These are phyloP conservation scores for Trichopus zeylanicus DNA, from an alignment of 116 monocot genomes.

Conservation along the genomic window DNA sequence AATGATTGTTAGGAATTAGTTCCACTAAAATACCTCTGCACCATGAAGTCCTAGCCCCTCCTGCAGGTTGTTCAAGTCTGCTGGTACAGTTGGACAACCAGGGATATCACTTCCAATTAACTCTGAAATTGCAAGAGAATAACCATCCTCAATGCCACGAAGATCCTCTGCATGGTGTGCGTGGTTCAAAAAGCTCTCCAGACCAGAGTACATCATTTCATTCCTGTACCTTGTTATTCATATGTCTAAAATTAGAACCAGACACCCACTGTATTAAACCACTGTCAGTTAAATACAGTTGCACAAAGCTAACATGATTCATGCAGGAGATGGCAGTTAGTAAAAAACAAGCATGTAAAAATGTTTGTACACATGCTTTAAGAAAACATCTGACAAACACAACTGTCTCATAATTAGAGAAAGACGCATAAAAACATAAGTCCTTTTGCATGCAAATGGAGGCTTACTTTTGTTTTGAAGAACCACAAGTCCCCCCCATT, in stretches of 20 bases:
- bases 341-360: background rate
- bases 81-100: conserved; percentile 41
- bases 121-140: conserved; percentile 49
- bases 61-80: conserved; percentile 51
- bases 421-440: too few species aligned
- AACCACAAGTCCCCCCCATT: conserved; percentile 22
- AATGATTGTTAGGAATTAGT: background rate
- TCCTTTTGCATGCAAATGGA: background rate
- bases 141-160: conserved; percentile 55
- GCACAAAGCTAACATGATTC: background rate
- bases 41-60: conserved; percentile 37
- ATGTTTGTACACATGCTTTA: background rate
- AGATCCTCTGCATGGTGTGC: conserved; percentile 40
- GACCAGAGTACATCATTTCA: conserved; percentile 35
- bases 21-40: conserved; percentile 31
- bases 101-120: conserved; percentile 62
- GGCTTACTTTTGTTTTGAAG: conserved; percentile 3
- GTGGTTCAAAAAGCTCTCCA: conserved; percentile 49
- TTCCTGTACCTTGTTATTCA: conserved; percentile 21
- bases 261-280: too few species aligned
- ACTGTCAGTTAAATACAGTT: too few species aligned
- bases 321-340: background rate
- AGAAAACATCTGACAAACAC: background rate
- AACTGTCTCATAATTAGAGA: background rate
- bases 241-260: too few species aligned